These are phyloP conservation scores for Talaromyces liani DNA, from an alignment of 495 filamentous ascomycete genomes.

Conservation along the genomic window DNA sequence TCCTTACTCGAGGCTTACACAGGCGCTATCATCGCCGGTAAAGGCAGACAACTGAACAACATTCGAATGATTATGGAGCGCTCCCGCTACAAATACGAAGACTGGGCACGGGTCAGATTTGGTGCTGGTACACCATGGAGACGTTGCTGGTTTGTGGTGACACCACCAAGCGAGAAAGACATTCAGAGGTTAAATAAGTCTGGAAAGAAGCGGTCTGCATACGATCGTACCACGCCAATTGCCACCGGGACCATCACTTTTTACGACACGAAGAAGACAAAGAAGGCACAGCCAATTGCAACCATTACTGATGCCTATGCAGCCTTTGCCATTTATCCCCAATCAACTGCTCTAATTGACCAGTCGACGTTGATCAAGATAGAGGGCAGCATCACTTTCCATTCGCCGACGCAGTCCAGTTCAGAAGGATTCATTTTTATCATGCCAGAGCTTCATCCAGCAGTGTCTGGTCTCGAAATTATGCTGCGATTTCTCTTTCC, in stretches of 20 bases:
- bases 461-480: slow-evolving; percentile 90
- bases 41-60: slow-evolving; percentile 79
- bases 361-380: slow-evolving; percentile 91
- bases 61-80: slow-evolving; percentile 82
- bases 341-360: slow-evolving; percentile 87
- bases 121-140: slow-evolving; percentile 95
- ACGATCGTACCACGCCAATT: slow-evolving; percentile 59
- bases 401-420: slow-evolving; percentile 61
- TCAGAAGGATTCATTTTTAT: slow-evolving; percentile 94
- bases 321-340: slow-evolving; percentile 92
- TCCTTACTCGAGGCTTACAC: slow-evolving; percentile 96
- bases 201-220: slow-evolving; percentile 77
- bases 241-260: slow-evolving; percentile 88
- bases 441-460: slow-evolving; percentile 90
- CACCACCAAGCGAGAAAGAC: slow-evolving; percentile 88
- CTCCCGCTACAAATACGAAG: slow-evolving; percentile 65
- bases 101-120: slow-evolving; percentile 94
- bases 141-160: slow-evolving; percentile 92
- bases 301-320: slow-evolving; percentile 86
- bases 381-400: slow-evolving; percentile 83
- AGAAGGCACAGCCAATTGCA: slow-evolving; percentile 83
- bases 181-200: slow-evolving; percentile 74
- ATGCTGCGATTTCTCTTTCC: slow-evolving; percentile 94
- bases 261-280: slow-evolving; percentile 89
- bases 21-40: slow-evolving; percentile 89